These are phyloP conservation scores for Fusarium mexicanum DNA, from an alignment of 2,329 filamentous ascomycete species.

Conservation along the genomic window DNA sequence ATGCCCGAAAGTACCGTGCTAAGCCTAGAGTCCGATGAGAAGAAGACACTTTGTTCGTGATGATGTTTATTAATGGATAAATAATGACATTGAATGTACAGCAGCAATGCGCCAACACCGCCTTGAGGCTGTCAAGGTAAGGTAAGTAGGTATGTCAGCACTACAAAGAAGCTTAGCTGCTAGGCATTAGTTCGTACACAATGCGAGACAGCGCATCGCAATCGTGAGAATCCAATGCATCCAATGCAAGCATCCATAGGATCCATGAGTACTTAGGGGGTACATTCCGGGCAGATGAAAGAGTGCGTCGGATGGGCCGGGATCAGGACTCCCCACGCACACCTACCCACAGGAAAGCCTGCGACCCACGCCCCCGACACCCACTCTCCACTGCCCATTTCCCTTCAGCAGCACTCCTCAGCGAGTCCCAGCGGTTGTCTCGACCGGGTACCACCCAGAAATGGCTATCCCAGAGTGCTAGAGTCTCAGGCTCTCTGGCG, in stretches of 20 bases:
- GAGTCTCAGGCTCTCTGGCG: constrained; percentile 28
- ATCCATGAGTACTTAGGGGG: constrained; percentile 25
- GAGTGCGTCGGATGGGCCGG: constrained; percentile 42
- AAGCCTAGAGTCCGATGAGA: not conserved
- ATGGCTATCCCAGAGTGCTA: constrained; percentile 26
- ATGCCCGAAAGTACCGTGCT: not conserved
- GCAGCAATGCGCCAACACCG: not conserved
- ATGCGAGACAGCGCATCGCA: constrained; percentile 12
- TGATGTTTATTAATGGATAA: not conserved
- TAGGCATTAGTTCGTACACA: not conserved
- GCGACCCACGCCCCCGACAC: constrained; percentile 40
- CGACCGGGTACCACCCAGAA: constrained; percentile 31
- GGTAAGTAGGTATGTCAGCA: not conserved
- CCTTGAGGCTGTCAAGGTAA: constrained; percentile 4
- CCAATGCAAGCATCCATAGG: not conserved
- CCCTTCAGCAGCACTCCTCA: constrained; percentile 37
- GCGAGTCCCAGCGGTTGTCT: constrained; percentile 36
- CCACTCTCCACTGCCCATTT: constrained; percentile 44
- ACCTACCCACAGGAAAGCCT: constrained; percentile 28
- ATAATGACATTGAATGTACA: not conserved
- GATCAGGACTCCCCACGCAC: constrained; percentile 35
- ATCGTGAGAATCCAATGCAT: not conserved
- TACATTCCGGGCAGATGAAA: constrained; percentile 28
- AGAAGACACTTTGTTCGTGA: not conserved
- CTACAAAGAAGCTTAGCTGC: not conserved